Base-by-base conservation (phyloP, 768 basidiomycete species). In the Suillus subluteus region DNA sequence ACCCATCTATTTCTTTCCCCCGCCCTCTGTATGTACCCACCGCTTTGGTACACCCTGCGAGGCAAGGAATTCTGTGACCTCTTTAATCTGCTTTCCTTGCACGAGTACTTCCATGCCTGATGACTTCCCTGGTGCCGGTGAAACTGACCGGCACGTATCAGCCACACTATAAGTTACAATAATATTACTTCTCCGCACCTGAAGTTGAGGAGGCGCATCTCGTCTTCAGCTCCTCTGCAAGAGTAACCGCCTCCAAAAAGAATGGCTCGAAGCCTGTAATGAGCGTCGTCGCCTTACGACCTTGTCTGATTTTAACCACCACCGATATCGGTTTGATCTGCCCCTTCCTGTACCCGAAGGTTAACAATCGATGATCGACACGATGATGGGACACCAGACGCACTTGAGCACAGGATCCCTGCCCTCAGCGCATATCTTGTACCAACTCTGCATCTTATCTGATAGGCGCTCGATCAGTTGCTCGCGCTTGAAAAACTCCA, bases 181-280 rank as follows among this genome's bases (percentile, higher is more conserved):
- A 48, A 50, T 6, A 50, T 6, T 6, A 23, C 2, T 64, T 18
- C 15, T 65, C 74, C 87, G 58, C 66, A 91, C 92, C 86, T 54
- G 91, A 89, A 6, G 95, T 92, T 12, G 93, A 84, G 54, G 90
- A 87, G 2, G 95, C 94, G 72, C 95, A 97, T 2, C 82, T 71
- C 76, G 86, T 91, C 65, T 88, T 84, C 66, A 97, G 78, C 58
- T 92, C 92, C 56, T 96, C 92, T 1, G 90, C 89, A 77, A 96
- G 87, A 37, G 86, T 85, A 13, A 92, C 89, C 15, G 89, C 86
- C 16, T 87, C 81, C 12, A 93, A 77, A 35, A 86, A 79, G 75
- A 90, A 98, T 0, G 90, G 84, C 74, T 98, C 96, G 66, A 94
- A 91, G 0, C 91, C 91, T 0, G 88, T 88, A 62, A 96, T 83